These are phyloP conservation scores for Aspergillus aculeatus DNA, from an alignment of 2,329 filamentous ascomycete genomes.

Conservation along the genomic window DNA sequence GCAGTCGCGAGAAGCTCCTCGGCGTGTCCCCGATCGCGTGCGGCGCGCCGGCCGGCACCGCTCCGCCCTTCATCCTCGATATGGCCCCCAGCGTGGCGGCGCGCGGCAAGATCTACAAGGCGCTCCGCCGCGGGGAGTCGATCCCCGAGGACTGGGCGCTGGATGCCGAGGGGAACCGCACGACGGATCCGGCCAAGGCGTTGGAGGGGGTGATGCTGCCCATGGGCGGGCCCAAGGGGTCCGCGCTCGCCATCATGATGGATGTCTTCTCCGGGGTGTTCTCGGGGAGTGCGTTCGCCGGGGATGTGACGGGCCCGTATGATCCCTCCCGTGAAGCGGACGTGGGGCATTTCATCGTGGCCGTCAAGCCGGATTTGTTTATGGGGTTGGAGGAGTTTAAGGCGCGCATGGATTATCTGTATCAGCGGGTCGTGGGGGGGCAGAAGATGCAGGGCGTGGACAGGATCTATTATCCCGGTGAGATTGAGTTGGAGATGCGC, in stretches of 20 bases:
- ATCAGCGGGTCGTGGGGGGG: constrained; percentile 52
- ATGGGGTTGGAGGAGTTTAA: constrained; percentile 69
- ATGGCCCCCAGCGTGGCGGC: constrained; percentile 49
- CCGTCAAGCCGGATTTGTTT: constrained; percentile 72
- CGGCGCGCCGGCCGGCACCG: constrained; percentile 65
- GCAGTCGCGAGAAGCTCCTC: constrained; percentile 66
- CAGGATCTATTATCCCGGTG: constrained; percentile 58
- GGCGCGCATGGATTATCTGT: constrained; percentile 57
- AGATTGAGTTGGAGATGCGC: constrained; percentile 54
- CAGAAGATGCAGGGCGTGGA: constrained; percentile 56
- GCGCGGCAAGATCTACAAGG: constrained; percentile 48
- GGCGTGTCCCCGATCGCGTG: constrained; percentile 72
- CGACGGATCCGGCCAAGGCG: constrained; percentile 69
- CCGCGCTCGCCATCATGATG: constrained; percentile 78
- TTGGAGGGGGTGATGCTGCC: constrained; percentile 78
- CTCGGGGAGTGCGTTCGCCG: constrained; percentile 75
- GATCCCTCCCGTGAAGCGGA: constrained; percentile 67
- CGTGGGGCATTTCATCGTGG: constrained; percentile 72
- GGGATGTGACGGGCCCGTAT: constrained; percentile 73
- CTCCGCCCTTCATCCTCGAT: constrained; percentile 58
- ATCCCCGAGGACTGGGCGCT: constrained; percentile 66
- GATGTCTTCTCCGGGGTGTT: constrained; percentile 79
- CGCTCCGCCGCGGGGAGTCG: constrained; percentile 41
- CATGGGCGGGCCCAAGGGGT: constrained; percentile 82
- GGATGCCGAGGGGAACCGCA: constrained; percentile 66